Conservation (phyloP, 2,329 filamentous ascomycete genomes). For the Trichoderma koningiopsis region DNA sequence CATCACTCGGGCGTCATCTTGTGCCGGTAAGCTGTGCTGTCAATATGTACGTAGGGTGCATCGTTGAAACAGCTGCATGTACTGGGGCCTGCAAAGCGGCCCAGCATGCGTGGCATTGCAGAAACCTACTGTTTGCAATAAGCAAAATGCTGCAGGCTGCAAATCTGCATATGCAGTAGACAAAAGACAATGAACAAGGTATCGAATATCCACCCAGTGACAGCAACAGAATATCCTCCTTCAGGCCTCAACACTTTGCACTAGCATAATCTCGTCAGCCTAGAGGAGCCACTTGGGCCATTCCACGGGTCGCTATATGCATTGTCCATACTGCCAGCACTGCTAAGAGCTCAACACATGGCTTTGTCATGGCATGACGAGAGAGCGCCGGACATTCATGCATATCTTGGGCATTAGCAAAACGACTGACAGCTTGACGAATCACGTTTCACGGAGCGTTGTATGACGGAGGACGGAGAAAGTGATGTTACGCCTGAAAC, state of each 20-base stretch:
- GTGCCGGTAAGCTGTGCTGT: constrained; percentile 8
- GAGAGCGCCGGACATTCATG: constrained; percentile 22
- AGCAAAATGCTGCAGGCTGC: background rate
- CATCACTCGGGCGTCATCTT: constrained; percentile 5
- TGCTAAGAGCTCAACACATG: background rate
- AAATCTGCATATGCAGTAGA: background rate
- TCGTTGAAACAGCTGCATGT: background rate
- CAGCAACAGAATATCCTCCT: constrained; percentile 1
- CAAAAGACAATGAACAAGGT: background rate
- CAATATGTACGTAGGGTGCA: background rate
- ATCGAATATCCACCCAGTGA: background rate
- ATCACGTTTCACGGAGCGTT: background rate
- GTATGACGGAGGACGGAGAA: constrained; percentile 18
- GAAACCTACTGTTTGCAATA: background rate
- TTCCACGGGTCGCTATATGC: constrained; percentile 2
- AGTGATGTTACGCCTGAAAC: constrained; percentile 14
- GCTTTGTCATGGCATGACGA: constrained; percentile 8
- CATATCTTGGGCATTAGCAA: constrained; percentile 17
- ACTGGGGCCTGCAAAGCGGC: constrained; percentile 4
- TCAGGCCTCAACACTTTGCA: constrained; percentile 22
- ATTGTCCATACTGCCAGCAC: background rate
- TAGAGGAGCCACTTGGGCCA: constrained; percentile 3
- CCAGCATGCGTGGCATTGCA: constrained; percentile 20
- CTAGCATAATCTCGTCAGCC: constrained; percentile 3
- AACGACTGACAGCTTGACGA: background rate